Conservation (phyloP, 2,329 filamentous ascomycete species). For the Sclerotinia subarctica region DNA sequence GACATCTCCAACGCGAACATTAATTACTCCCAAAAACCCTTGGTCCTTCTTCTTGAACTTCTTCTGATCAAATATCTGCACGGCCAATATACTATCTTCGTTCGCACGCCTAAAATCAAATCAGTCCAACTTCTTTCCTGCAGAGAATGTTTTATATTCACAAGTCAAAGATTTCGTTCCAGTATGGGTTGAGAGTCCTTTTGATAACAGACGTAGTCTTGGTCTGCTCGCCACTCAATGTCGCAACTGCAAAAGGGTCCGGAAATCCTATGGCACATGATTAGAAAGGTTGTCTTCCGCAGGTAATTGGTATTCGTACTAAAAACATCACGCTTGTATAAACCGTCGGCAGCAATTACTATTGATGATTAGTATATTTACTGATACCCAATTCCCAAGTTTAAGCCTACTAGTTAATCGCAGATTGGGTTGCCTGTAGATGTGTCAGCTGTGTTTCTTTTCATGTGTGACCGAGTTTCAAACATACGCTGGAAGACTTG, state of each 20-base stretch:
- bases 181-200: conserved; percentile 98
- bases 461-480: conserved; percentile 22
- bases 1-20: conserved; percentile 90
- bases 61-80: conserved; percentile 99
- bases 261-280: conserved; percentile 69
- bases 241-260: conserved; percentile 96
- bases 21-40: conserved; percentile 95
- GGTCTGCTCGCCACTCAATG: conserved; percentile 95
- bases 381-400: neutral
- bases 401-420: conserved; percentile 78
- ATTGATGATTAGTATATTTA: conserved; percentile 40
- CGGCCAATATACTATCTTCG: conserved; percentile 93
- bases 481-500: conserved; percentile 62
- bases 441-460: conserved; percentile 30
- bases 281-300: conserved; percentile 22
- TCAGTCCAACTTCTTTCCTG: conserved; percentile 24
- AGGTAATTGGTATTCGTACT: conserved; percentile 58
- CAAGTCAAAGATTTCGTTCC: conserved; percentile 99
- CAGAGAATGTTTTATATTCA: conserved; percentile 41
- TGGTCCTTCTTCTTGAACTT: conserved; percentile 99
- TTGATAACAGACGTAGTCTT: conserved; percentile 97
- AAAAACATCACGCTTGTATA: conserved; percentile 99
- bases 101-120: conserved; percentile 66
- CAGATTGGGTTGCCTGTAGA: conserved; percentile 72
- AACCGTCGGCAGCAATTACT: conserved; percentile 98